These are phyloP conservation scores for Heterobasidion occidentale DNA, from an alignment of 1,284 basidiomycete genomes.

Conservation along the genomic window DNA sequence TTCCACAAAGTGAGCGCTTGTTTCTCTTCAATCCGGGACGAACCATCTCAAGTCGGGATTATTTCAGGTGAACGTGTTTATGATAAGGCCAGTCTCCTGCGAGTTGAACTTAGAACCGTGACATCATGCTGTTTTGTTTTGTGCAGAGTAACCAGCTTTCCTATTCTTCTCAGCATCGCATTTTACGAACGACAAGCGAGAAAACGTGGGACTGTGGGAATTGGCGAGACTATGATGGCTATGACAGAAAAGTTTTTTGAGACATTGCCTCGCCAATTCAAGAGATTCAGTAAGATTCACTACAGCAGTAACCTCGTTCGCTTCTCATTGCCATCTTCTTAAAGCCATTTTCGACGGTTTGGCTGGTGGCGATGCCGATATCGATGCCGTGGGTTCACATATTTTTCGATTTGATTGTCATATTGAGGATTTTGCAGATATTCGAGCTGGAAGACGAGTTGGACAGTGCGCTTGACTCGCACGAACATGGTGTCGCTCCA, in stretches of 20 bases:
- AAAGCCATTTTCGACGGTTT: constrained; percentile 72
- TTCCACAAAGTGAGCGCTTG: constrained; percentile 65
- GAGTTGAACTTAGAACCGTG: background rate
- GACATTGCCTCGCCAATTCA: constrained; percentile 61
- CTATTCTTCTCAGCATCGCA: constrained; percentile 76
- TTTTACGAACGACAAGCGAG: constrained; percentile 80
- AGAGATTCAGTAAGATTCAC: constrained; percentile 54
- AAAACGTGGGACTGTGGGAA: constrained; percentile 47
- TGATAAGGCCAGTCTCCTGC: constrained; percentile 47
- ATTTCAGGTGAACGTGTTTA: constrained; percentile 74
- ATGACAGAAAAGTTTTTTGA: constrained; percentile 65
- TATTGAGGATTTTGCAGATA: constrained; percentile 35
- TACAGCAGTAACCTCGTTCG: background rate
- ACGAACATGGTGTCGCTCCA: constrained; percentile 16
- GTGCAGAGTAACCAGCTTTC: constrained; percentile 75
- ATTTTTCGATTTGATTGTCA: background rate
- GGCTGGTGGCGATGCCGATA: constrained; percentile 66
- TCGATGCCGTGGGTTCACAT: constrained; percentile 51
- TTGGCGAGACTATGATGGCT: constrained; percentile 66
- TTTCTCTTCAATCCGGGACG: background rate
- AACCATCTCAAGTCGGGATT: background rate
- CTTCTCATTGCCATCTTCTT: constrained; percentile 8
- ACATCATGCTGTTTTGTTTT: background rate
- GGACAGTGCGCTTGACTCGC: constrained; percentile 48
- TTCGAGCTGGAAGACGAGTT: constrained; percentile 79